phyloP scores from a whole-genome alignment of 2,329 filamentous ascomycete genomes.

The Blumeria graminis region DNA sequence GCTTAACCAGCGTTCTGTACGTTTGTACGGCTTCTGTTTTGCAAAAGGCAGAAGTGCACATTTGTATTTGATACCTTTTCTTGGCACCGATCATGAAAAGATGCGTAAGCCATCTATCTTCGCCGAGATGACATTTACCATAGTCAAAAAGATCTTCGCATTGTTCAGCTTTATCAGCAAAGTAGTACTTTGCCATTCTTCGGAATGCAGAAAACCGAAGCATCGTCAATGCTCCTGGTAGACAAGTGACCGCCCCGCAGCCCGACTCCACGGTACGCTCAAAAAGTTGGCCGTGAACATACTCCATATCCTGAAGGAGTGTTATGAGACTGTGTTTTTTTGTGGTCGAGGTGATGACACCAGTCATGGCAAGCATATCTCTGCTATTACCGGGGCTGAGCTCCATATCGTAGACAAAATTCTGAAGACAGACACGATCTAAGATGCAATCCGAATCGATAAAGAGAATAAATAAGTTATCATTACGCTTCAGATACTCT shows the following conservation, averaged over 20 bases:
- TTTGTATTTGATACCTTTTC: slow-evolving; percentile 83
- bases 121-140: slow-evolving; percentile 81
- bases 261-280: slow-evolving; percentile 88
- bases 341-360: slow-evolving; percentile 86
- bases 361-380: slow-evolving; percentile 94
- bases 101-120: slow-evolving; percentile 92
- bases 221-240: slow-evolving; percentile 88
- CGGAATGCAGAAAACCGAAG: slow-evolving; percentile 88
- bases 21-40: slow-evolving; percentile 94
- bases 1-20: slow-evolving; percentile 66
- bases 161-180: slow-evolving; percentile 86
- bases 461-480: slow-evolving; percentile 86
- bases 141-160: slow-evolving; percentile 94
- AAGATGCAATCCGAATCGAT: slow-evolving; percentile 95
- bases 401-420: slow-evolving; percentile 98
- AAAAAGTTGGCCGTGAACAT: slow-evolving; percentile 88
- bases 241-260: slow-evolving; percentile 80
- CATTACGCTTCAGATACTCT: slow-evolving; percentile 63
- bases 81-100: slow-evolving; percentile 96
- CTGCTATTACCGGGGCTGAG: slow-evolving; percentile 75
- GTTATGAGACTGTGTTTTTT: slow-evolving; percentile 75
- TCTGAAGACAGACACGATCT: slow-evolving; percentile 76
- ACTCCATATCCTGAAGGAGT: slow-evolving; percentile 90
- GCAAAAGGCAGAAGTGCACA: slow-evolving; percentile 94
- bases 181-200: slow-evolving; percentile 95